Conservation (phyloP, 371 early-diverging fungal species). For the Syncephalis plumigaleata region DNA sequence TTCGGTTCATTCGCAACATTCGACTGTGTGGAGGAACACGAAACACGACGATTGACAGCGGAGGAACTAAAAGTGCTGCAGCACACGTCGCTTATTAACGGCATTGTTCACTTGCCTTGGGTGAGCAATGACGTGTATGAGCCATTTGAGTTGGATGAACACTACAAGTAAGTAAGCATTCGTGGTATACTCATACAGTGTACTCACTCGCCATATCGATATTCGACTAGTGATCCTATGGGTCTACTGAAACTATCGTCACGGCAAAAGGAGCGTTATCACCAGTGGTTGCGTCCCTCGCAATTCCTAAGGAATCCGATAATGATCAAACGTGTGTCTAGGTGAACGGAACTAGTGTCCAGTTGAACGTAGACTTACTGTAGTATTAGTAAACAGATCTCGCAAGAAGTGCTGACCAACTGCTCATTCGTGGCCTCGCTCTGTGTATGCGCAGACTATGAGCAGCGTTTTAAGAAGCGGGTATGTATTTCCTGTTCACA, state of each 20-base stretch:
- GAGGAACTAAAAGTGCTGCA: conserved; percentile 43
- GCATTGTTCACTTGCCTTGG: conserved; percentile 60
- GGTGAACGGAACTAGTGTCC: conserved; percentile 37
- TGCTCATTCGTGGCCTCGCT: conserved; percentile 88
- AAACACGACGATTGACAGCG: conserved; percentile 8
- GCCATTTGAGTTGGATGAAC: conserved; percentile 22
- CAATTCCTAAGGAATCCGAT: conserved; percentile 46
- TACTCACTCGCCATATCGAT: neutral
- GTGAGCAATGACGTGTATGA: conserved; percentile 41
- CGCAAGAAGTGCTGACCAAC: conserved; percentile 79
- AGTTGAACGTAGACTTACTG: conserved; percentile 11
- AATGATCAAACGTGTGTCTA: conserved; percentile 42
- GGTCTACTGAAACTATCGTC: conserved; percentile 56
- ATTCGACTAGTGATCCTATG: conserved; percentile 35
- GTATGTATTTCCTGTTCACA: too few species aligned
- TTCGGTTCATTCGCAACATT: too few species aligned
- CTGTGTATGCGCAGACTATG: conserved; percentile 74
- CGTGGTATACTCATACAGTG: neutral
- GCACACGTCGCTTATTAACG: conserved; percentile 49
- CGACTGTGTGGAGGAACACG: too few species aligned
- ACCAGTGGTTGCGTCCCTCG: conserved; percentile 64
- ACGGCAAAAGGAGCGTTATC: conserved; percentile 52
- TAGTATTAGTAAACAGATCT: conserved; percentile 20
- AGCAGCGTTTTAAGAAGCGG: conserved; percentile 50
- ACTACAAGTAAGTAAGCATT: conserved; percentile 16